Conservation (phyloP, 2,329 filamentous ascomycete species). For the Chaetomiaceae sp. region DNA sequence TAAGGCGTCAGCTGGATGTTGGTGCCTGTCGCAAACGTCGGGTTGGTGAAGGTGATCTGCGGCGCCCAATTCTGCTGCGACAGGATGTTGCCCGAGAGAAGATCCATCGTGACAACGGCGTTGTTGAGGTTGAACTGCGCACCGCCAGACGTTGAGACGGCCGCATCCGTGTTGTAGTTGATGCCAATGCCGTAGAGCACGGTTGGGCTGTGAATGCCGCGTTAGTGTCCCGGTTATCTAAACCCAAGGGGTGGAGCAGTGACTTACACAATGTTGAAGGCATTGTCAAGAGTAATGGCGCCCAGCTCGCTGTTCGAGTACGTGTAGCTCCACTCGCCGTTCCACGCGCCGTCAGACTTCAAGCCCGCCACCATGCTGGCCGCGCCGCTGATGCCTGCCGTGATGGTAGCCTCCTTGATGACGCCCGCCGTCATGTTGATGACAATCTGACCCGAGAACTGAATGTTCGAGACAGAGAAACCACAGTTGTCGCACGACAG, state of each 20-base stretch:
- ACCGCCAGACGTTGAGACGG: background rate
- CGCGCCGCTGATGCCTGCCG: background rate
- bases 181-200: background rate
- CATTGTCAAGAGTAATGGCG: background rate
- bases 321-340: background rate
- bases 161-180: background rate
- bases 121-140: background rate
- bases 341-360: background rate
- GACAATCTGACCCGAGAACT: slow-evolving; percentile 4
- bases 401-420: slow-evolving; percentile 6
- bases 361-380: background rate
- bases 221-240: background rate
- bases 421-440: slow-evolving; percentile 8
- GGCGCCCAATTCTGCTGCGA: background rate
- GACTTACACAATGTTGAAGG: slow-evolving; percentile 3
- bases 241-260: background rate
- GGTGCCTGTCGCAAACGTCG: background rate
- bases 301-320: slow-evolving; percentile 3
- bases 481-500: slow-evolving; percentile 7
- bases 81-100: background rate
- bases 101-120: background rate
- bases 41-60: background rate
- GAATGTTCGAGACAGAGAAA: slow-evolving; percentile 4
- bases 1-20: background rate
- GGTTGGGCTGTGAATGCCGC: background rate